Base-by-base conservation (phyloP, 805 yeast species). In the Wickerhamomyces bisporus region DNA sequence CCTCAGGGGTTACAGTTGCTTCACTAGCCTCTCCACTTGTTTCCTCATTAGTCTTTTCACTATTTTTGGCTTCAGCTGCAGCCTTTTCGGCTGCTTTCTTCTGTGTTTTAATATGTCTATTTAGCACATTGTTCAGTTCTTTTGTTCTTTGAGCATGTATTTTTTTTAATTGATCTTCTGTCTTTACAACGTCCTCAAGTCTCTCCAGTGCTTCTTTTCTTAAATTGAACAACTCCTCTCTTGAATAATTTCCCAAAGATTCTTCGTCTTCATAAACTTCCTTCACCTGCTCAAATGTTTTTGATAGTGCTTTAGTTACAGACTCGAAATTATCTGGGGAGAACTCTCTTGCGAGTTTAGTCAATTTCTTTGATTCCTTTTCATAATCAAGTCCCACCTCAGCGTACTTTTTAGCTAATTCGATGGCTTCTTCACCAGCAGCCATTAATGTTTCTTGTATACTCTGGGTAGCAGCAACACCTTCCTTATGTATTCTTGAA, bases 371-470 rank as follows among this genome's bases (percentile, higher is more conserved):
- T 41, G 70, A 71, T 48, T 75, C 79, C 38, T 68, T 66, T 25
- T 71, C 75, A 42, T 71, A 76, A 48, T 79, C 75, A 19, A 79
- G 52, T 0, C 68, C 73, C 17, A 64, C 57, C 3, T 62, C 64
- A 4, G 68, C 66, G 49, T 65, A 78, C 29, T 65, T 64, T 19
- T 60, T 53, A 42, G 72, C 61, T 26, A 76, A 45, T 2, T 61
- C 64, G 26, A 54, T 49, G 5, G 77, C 62, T 39, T 73, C 74
- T 31, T 65, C 66, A 1, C 73, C 70, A 58, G 69, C 65, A 6
- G 61, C 63, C 25, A 70, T 43, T 57, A 76, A 60, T 28, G 64
- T 55, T 5, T 61, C 65, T 47, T 75, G 76, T 13, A 78, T 50
- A 6, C 60, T 52, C 48, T 64, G 59, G 29, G 75, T 57, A 9